Conservation (phyloP, 441 rosid genomes). For the Manihot esculenta region DNA sequence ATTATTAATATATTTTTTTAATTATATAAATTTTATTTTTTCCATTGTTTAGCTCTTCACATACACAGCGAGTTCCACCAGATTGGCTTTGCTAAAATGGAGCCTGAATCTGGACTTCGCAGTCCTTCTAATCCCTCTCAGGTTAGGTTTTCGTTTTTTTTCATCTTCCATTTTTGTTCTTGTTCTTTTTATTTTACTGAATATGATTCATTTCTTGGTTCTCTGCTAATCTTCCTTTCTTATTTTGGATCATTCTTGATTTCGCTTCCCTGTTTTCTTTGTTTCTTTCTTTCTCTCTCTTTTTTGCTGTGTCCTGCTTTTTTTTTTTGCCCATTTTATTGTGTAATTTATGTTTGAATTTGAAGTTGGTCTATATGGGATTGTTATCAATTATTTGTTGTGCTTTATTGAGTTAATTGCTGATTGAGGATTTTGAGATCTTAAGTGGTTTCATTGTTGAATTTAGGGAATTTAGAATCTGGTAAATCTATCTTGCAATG, state of each 20-base stretch:
- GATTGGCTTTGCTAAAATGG: slow-evolving; percentile 28
- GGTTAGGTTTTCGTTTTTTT: slow-evolving; percentile 26
- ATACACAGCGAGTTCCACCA: not conserved
- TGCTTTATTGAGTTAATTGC: not conserved
- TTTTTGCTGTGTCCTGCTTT: not conserved
- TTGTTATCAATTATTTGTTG: not conserved
- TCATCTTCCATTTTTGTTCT: not conserved
- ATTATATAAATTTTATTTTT: not conserved
- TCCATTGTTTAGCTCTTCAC: not conserved
- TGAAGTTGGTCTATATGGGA: not conserved
- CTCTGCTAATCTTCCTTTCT: not conserved
- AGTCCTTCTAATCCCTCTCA: slow-evolving; percentile 44
- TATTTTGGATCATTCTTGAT: not conserved
- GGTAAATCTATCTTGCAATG: not conserved
- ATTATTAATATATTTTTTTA: not conserved
- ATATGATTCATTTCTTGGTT: not conserved
- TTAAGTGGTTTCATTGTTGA: not conserved
- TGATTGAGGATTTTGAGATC: slow-evolving; percentile 13
- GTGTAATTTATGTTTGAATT: not conserved
- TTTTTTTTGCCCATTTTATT: no score
- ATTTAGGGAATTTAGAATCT: not conserved
- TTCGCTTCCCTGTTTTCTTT: not conserved
- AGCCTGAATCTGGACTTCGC: slow-evolving; percentile 50
- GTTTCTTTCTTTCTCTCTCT: not conserved
- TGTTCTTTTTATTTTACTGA: not conserved